Evolutionary conservation across 108 stramenopile genomes (phyloP).

Genomic region (Parmales sp.): DNA sequence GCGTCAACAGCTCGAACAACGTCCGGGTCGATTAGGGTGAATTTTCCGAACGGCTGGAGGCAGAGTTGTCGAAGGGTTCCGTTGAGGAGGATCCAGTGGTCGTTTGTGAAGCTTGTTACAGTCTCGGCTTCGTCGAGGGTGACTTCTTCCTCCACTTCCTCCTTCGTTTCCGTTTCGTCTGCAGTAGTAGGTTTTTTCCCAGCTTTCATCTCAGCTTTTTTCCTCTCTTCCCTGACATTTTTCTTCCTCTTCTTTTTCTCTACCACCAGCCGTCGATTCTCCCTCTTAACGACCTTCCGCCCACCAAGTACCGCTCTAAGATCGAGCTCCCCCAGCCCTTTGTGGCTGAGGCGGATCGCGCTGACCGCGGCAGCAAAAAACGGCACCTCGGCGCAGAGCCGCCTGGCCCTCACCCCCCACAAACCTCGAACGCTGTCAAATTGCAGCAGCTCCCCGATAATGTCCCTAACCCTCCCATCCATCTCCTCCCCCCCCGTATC

Average conservation of each 20-base stretch:
- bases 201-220: background rate
- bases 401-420: background rate
- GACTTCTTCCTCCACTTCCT: background rate
- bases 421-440: too few species aligned
- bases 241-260: background rate
- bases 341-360: background rate
- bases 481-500: too few species aligned
- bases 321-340: background rate
- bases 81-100: background rate
- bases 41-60: background rate
- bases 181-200: background rate
- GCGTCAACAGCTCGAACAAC: background rate
- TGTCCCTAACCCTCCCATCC: too few species aligned
- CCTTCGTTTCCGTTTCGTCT: background rate
- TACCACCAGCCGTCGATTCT: too few species aligned
- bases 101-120: background rate
- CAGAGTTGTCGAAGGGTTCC: background rate
- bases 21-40: background rate
- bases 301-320: background rate
- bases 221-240: background rate
- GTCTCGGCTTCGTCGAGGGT: background rate
- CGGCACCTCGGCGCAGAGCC: background rate
- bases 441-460: too few species aligned
- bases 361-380: background rate
- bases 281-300: too few species aligned